Evolutionary conservation across 2,329 filamentous ascomycete species (phyloP), one percentile per base, ranked within the genome.

Genomic region (Colletotrichum higginsianum): DNA sequence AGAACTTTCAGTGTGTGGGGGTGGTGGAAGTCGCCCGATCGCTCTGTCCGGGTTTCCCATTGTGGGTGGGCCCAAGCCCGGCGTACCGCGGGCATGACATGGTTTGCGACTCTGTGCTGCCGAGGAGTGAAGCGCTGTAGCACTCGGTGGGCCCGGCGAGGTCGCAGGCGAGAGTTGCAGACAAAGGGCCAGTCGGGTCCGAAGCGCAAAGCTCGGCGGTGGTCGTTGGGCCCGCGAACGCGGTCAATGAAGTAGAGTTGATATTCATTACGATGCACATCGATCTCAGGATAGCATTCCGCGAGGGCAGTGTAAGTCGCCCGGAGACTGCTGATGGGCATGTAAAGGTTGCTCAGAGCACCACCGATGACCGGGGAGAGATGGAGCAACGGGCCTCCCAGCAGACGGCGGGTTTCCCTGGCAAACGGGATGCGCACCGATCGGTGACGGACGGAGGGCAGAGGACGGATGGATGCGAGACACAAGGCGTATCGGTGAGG

Each of bases 401-500:
- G 35, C 44, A 4, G 61, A 62, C 57, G 40, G 49, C 15, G 26
- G 30, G 23, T 68, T 44, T 38, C 13, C 15, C 58, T 55, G 30
- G 52, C 58, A 44, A 68, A 68, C 52, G 65, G 66, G 60, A 63
- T 53, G 58, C 50, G 44, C 49, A 61, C 61, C 68, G 50, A 57
- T 67, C 57, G 64, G 64, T 63, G 57, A 44, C 57, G 66, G 57
- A 44, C 57, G 66, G 66, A 30, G 40, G 60, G 65, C 57, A 68
- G 58, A 68, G 58, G 65, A 68, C 65, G 65, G 69, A 68, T 38
- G 69, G 69, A 69, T 63, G 69, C 69, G 69, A 72, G 65, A 72
- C 69, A 60, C 58, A 42, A 69, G 58, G 35, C 47, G 69, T 72
- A 30, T 72, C 69, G 69, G 69, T 58, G 65, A 64, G 46, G 44